Base-by-base conservation (phyloP, 257 asterid genomes). In the Solanum sparsipilum region DNA sequence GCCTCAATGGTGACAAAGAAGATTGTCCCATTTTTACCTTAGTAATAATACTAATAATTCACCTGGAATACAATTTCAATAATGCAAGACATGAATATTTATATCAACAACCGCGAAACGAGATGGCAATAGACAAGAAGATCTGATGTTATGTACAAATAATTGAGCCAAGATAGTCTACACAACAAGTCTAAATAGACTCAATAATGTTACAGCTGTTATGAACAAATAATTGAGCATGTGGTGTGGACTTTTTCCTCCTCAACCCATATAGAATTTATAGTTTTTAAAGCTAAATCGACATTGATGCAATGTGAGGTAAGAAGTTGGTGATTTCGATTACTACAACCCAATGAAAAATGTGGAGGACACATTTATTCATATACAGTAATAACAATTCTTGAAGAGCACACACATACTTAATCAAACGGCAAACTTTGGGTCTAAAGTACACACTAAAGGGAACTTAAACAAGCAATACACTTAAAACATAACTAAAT, bases 401-500 rank as follows among this genome's bases (percentile, higher is more conserved):
- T 20, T 16, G 25, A 31, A 52, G 83, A 39, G 89, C 87, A 65
- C 46, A 87, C 48, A n/a, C 29, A 21, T 46, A 48, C 11, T 29
- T 27, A 16, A 86, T 48, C 82, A 73, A 72, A 58, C 74, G 13
- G 29, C 38, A 72, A 68, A 68, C 72, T 85, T 41, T 15, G 48
- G 72, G 60, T 63, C 67, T 70, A 44, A 35, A 56, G 81, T 68
- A 88, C 71, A 86, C 87, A 84, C 89, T 76, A 41, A 2, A 34
- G 36, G 44, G 13, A 41, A 70, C 84, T 72, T 90, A 75, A 74
- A 88, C 89, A 84, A 84, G 67, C 87, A 84, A 86, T 38, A 85
- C 88, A 86, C 87, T 86, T 68, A 67, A 90, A 91, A 91, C 74
- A 82, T 88, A 85, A 82, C 74, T 71, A 58, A 78, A 75, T 20